Percentiles rank a stretch among this genome's conserved stretches.
Conservation (phyloP, 2,329 filamentous ascomycete species). For the Ascochyta viciae-villosae region DNA sequence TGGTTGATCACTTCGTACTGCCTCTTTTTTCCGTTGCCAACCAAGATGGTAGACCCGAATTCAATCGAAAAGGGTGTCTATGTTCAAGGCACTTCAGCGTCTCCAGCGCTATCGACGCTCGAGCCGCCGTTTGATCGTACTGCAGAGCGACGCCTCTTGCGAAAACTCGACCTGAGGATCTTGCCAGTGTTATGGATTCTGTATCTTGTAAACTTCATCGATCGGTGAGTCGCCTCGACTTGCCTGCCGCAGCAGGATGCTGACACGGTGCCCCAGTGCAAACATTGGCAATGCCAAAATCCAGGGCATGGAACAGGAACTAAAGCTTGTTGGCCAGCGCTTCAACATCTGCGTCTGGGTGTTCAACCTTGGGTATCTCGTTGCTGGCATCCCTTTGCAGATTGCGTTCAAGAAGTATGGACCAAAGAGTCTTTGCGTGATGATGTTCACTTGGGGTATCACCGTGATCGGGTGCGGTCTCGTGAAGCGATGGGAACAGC, state of each 20-base stretch:
- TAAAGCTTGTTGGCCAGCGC: slow-evolving; percentile 43
- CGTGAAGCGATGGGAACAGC: slow-evolving; percentile 35
- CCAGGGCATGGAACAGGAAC: slow-evolving; percentile 45
- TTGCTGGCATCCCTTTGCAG: slow-evolving; percentile 44
- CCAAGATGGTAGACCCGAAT: slow-evolving; percentile 5
- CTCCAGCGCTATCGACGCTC: slow-evolving; percentile 12
- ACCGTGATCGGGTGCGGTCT: slow-evolving; percentile 42
- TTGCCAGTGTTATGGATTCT: slow-evolving; percentile 44
- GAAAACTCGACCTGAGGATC: slow-evolving; percentile 41
- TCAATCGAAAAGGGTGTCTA: slow-evolving; percentile 20
- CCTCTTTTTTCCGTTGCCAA: neutral
- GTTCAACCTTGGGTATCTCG: slow-evolving; percentile 49
- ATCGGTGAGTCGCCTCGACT: slow-evolving; percentile 24
- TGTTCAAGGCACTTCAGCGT: slow-evolving; percentile 11
- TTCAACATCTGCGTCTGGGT: slow-evolving; percentile 50
- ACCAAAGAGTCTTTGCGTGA: slow-evolving; percentile 41
- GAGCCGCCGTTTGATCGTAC: slow-evolving; percentile 29
- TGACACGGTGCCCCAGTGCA: slow-evolving; percentile 14
- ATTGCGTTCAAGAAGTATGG: slow-evolving; percentile 46
- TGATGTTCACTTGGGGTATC: slow-evolving; percentile 48
- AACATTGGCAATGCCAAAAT: slow-evolving; percentile 48
- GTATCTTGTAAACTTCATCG: slow-evolving; percentile 44
- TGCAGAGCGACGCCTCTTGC: slow-evolving; percentile 35
- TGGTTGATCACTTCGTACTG: no score
- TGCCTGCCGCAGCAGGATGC: neutral